A percentile compares a stretch with the other conserved stretches of the same genome.
These are phyloP conservation scores for Sphagnum contortum DNA, from an alignment of 225 moss, liverwort and hornwort species.

Conservation along the genomic window DNA sequence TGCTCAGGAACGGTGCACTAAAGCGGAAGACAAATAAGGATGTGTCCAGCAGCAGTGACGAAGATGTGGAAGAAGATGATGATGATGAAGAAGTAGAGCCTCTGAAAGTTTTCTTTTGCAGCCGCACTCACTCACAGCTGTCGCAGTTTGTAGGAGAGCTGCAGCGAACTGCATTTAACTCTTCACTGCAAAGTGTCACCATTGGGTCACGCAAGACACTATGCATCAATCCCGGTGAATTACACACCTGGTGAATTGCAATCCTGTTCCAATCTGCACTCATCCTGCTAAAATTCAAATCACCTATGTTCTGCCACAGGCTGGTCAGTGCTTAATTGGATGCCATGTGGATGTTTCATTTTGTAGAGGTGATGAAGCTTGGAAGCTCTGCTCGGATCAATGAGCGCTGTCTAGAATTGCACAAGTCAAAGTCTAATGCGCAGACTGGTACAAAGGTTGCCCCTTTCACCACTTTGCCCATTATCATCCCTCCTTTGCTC, in stretches of 20 bases:
- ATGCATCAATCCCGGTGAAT: constrained; percentile 86
- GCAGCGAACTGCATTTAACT: constrained; percentile 63
- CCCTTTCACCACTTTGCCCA: neutral
- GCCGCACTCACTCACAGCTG: constrained; percentile 95
- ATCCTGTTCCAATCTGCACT: neutral
- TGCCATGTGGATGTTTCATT: no score
- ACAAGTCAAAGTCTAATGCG: constrained; percentile 48
- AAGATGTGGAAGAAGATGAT: constrained; percentile 34
- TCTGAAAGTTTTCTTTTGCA: constrained; percentile 92
- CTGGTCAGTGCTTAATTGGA: no score
- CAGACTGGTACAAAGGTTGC: constrained; percentile 48
- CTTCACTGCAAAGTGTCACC: constrained; percentile 66
- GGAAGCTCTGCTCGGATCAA: constrained; percentile 79
- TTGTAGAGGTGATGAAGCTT: constrained; percentile 73
- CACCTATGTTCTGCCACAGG: no score
- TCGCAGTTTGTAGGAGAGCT: constrained; percentile 95
- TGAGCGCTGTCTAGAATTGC: constrained; percentile 90
- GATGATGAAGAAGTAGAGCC: constrained; percentile 67
- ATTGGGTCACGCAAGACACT: constrained; percentile 84
- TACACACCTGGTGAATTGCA: constrained; percentile 27
- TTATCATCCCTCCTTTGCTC: no score
- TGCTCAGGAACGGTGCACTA: constrained; percentile 23
- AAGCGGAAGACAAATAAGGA: constrained; percentile 52
- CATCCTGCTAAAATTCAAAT: neutral
- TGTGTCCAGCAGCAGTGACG: constrained; percentile 50